phyloP scores from a whole-genome alignment of 2,329 filamentous ascomycete genomes.

The Bipolaris sorokiniana region DNA sequence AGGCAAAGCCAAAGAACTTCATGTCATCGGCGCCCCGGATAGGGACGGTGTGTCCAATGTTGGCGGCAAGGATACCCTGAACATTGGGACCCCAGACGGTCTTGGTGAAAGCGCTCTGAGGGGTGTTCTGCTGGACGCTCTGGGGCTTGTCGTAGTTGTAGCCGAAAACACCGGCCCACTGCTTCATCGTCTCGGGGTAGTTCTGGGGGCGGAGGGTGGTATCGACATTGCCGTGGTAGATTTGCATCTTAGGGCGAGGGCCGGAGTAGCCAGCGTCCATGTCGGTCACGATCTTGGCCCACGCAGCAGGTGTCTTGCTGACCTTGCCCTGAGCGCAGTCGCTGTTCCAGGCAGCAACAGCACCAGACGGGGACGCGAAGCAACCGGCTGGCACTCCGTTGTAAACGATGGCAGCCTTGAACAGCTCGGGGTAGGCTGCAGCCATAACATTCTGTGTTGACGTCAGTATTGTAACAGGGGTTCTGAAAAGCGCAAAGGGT shows the following conservation, averaged over 20 bases:
- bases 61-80: conserved; percentile 45
- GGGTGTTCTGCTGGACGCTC: conserved; percentile 37
- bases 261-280: conserved; percentile 61
- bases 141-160: conserved; percentile 43
- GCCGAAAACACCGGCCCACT: conserved; percentile 43
- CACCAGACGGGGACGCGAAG: conserved; percentile 54
- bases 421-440: conserved; percentile 62
- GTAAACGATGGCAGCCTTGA: conserved; percentile 59
- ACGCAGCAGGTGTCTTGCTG: conserved; percentile 54
- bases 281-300: conserved; percentile 55
- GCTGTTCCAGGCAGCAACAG: conserved; percentile 58
- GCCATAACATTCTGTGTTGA: conserved; percentile 53
- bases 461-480: conserved; percentile 8
- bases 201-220: conserved; percentile 59
- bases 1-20: conserved; percentile 44
- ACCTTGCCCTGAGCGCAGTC: conserved; percentile 59
- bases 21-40: conserved; percentile 45
- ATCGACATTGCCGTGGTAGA: conserved; percentile 64
- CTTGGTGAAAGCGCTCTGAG: conserved; percentile 42
- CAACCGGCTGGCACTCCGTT: conserved; percentile 63
- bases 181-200: conserved; percentile 60
- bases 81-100: conserved; percentile 39
- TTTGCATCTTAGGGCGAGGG: conserved; percentile 60
- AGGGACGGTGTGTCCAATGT: conserved; percentile 45
- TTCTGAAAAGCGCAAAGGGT: too few species aligned